Percentiles rank a stretch among this genome's conserved stretches.
These are phyloP conservation scores for Cicer cuneatum DNA, from an alignment of 306 rosid genomes.

Conservation along the genomic window DNA sequence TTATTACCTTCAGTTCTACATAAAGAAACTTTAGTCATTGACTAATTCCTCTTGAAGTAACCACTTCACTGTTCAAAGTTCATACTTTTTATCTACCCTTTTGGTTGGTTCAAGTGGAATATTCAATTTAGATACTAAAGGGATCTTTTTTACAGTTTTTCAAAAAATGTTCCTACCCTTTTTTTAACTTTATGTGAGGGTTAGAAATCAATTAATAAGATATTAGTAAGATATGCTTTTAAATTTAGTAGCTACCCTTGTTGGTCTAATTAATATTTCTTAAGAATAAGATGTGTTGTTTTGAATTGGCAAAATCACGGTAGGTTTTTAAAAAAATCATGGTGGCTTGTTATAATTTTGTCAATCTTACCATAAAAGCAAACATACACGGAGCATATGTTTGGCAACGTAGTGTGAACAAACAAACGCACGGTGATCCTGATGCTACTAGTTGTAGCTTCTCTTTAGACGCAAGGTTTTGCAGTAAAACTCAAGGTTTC, in stretches of 20 bases:
- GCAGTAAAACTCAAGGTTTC: no score
- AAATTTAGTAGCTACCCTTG: background rate
- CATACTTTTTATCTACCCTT: background rate
- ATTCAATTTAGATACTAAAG: slow-evolving; percentile 11
- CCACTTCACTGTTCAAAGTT: background rate
- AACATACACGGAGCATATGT: no score
- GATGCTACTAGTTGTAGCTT: no score
- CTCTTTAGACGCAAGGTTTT: no score
- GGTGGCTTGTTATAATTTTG: no score
- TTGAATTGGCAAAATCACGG: no score
- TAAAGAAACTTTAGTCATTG: slow-evolving; percentile 5
- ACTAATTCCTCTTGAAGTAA: background rate
- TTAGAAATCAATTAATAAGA: background rate
- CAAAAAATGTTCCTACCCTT: no score
- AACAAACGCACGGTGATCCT: no score
- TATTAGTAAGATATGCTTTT: background rate
- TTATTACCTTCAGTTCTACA: background rate
- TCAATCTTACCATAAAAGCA: no score
- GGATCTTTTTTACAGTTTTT: background rate
- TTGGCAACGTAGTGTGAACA: no score
- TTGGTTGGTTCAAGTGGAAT: slow-evolving; percentile 31
- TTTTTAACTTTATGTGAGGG: background rate
- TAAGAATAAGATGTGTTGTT: background rate
- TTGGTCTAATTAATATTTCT: background rate
- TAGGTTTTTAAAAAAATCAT: no score